Evolutionary conservation across 495 filamentous ascomycete genomes (phyloP).

Genomic region (Lichenothelia convexa): DNA sequence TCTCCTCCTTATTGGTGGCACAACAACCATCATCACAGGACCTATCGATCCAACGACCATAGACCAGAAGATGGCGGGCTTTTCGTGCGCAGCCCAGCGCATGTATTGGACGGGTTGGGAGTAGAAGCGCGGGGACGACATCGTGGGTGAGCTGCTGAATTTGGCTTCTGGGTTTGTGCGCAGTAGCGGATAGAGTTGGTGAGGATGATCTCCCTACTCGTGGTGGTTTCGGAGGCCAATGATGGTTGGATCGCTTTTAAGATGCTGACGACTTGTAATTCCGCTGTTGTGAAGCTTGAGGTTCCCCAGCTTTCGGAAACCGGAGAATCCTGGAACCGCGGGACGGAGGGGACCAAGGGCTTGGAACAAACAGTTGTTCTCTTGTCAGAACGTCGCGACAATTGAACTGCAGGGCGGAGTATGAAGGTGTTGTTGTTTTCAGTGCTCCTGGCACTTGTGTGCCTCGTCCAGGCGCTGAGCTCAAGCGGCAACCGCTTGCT

Average conservation of each 20-base stretch:
- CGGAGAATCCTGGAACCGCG: too few relatives aligned
- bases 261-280: too few relatives aligned
- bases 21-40: conserved; percentile 44
- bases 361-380: too few relatives aligned
- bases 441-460: conserved; percentile 42
- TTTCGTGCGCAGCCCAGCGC: conserved; percentile 69
- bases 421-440: conserved; percentile 68
- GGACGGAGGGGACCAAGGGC: too few relatives aligned
- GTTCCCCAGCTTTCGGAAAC: too few relatives aligned
- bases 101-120: conserved; percentile 60
- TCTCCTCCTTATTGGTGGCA: conserved; percentile 47
- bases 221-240: too few relatives aligned
- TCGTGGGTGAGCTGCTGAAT: conserved; percentile 3
- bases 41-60: conserved; percentile 51
- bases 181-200: neutral
- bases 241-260: too few relatives aligned
- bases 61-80: conserved; percentile 78
- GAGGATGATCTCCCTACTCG: too few relatives aligned
- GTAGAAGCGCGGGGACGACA: conserved; percentile 56
- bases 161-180: neutral
- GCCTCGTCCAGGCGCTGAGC: conserved; percentile 57
- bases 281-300: too few relatives aligned
- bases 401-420: too few relatives aligned
- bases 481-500: conserved; percentile 64
- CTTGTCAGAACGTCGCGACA: too few relatives aligned